These are phyloP conservation scores for Plectranthus barbatus DNA, from an alignment of 257 asterid species.

Conservation along the genomic window DNA sequence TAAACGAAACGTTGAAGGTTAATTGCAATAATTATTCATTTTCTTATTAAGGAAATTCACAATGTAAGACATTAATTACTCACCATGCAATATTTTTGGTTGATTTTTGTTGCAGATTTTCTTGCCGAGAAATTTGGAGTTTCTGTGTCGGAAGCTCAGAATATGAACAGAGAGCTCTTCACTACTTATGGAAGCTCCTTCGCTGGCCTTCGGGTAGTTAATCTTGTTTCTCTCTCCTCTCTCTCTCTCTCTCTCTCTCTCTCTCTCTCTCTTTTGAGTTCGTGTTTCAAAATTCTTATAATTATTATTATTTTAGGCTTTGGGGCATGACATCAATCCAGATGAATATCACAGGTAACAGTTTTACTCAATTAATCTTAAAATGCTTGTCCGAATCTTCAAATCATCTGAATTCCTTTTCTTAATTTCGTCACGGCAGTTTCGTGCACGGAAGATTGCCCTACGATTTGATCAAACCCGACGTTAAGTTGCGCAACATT, in stretches of 20 bases:
- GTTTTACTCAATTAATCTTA: neutral
- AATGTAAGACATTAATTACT: no score
- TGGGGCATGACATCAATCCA: constrained; percentile 62
- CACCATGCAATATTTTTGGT: no score
- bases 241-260: no score
- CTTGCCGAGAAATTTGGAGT: constrained; percentile 64
- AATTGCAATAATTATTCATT: neutral
- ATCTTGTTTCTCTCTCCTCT: no score
- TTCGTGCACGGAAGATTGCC: constrained; percentile 91
- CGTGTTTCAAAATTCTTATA: no score
- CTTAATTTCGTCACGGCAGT: constrained; percentile 16
- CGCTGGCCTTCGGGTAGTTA: constrained; percentile 80
- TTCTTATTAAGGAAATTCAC: no score
- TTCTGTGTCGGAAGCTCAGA: constrained; percentile 49
- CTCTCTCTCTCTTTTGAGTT: no score
- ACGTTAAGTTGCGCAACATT: constrained; percentile 41
- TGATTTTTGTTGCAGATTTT: constrained; percentile 34
- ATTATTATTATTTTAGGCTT: constrained; percentile 35
- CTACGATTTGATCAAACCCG: constrained; percentile 60
- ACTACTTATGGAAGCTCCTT: constrained; percentile 79
- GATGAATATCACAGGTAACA: constrained; percentile 83
- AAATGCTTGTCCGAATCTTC: neutral
- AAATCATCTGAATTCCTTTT: neutral
- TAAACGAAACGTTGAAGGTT: constrained; percentile 77
- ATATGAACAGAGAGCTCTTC: constrained; percentile 66